A percentile compares a stretch with the other conserved stretches of the same genome.
phyloP scores from a whole-genome alignment of 768 basidiomycete species.

The Clitopilus passeckerianus region DNA sequence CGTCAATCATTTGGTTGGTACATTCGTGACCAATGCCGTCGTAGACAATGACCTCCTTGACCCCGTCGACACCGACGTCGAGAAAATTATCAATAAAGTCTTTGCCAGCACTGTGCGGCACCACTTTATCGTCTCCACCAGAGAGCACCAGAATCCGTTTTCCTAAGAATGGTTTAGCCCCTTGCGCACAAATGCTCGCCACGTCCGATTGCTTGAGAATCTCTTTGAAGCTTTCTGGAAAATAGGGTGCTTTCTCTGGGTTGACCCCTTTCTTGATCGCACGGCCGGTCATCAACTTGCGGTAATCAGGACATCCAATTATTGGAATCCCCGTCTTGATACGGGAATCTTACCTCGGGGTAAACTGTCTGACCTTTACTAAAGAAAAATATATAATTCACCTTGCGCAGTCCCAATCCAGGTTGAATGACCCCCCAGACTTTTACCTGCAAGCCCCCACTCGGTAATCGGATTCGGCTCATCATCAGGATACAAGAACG shows the following conservation, averaged over 20 bases:
- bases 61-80: constrained; percentile 46
- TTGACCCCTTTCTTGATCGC: constrained; percentile 38
- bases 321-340: constrained; percentile 43
- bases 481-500: constrained; percentile 65
- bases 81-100: constrained; percentile 48
- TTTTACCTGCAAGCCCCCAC: constrained; percentile 74
- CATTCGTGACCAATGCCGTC: constrained; percentile 58
- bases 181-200: constrained; percentile 31
- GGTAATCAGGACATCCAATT: constrained; percentile 72
- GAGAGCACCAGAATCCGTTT: constrained; percentile 74
- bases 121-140: constrained; percentile 59
- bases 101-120: constrained; percentile 58
- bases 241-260: constrained; percentile 41
- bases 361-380: neutral
- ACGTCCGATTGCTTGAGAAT: constrained; percentile 47
- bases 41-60: constrained; percentile 51
- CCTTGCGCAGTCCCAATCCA: constrained; percentile 64
- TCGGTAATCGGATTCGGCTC: constrained; percentile 50
- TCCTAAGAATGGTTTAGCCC: constrained; percentile 54
- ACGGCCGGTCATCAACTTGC: constrained; percentile 50
- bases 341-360: constrained; percentile 32
- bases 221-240: constrained; percentile 48
- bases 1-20: constrained; percentile 54
- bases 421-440: constrained; percentile 80
- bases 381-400: constrained; percentile 7